phyloP scores from a whole-genome alignment of 305 asterid genomes.

The Ilex paraguariensis region DNA sequence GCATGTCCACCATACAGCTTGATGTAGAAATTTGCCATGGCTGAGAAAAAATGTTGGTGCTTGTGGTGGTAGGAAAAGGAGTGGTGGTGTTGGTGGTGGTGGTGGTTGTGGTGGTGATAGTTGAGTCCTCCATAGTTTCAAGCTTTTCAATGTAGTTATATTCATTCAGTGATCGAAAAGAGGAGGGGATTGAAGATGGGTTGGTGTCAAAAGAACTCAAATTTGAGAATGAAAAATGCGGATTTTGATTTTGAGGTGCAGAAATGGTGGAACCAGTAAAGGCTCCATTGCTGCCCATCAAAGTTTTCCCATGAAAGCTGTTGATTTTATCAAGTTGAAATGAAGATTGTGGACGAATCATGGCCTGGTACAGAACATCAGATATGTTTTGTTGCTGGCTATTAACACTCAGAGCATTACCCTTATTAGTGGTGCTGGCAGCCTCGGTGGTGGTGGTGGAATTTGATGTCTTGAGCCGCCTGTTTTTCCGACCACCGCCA shows the following conservation, averaged over 20 bases:
- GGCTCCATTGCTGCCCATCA: constrained; percentile 6
- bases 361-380: constrained; percentile 28
- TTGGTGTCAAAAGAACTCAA: constrained; percentile 26
- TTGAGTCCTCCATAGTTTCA: constrained; percentile 51
- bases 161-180: constrained; percentile 18
- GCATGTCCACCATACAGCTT: constrained; percentile 22
- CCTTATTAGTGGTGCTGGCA: constrained; percentile 6
- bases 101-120: constrained; percentile 38
- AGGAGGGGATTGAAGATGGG: constrained; percentile 22
- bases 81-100: too few species aligned
- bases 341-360: constrained; percentile 28
- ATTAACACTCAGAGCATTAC: not conserved
- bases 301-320: constrained; percentile 4
- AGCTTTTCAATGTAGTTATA: constrained; percentile 28
- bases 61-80: constrained; percentile 11
- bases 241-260: constrained; percentile 15
- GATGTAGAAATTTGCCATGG: constrained; percentile 43
- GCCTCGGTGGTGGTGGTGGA: not conserved
- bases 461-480: constrained; percentile 42
- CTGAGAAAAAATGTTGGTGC: constrained; percentile 17
- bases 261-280: constrained; percentile 14
- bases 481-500: constrained; percentile 83
- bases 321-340: not conserved
- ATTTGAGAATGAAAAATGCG: constrained; percentile 37
- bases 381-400: constrained; percentile 27